A percentile compares a stretch with the other conserved stretches of the same genome.
Evolutionary conservation across 805 yeast genomes (phyloP).

Genomic region (Candida hispaniensis): DNA sequence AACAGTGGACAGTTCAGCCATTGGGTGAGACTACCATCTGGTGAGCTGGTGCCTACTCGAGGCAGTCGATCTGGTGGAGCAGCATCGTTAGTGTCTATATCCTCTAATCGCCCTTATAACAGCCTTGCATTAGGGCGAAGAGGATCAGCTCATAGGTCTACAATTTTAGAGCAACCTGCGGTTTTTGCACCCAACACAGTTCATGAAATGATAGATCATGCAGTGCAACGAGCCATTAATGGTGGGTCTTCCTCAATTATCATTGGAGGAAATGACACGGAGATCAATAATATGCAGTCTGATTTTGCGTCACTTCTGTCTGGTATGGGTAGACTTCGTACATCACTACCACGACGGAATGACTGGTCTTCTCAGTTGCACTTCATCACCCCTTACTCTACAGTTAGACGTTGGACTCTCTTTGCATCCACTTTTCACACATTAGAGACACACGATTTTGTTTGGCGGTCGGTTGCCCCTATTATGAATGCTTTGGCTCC

Average conservation of each 20-base stretch:
- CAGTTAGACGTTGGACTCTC: slow-evolving; percentile 11
- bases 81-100: too few species aligned
- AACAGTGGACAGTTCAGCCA: too few species aligned
- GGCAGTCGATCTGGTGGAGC: too few species aligned
- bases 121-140: too few species aligned
- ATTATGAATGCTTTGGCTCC: slow-evolving; percentile 15
- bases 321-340: slow-evolving; percentile 5
- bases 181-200: too few species aligned
- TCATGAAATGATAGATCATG: slow-evolving; percentile 8
- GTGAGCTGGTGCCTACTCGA: too few species aligned
- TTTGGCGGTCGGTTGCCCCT: slow-evolving; percentile 14
- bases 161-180: too few species aligned
- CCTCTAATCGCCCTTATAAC: too few species aligned
- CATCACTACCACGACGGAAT: slow-evolving; percentile 10
- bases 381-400: slow-evolving; percentile 2
- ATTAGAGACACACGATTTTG: slow-evolving; percentile 7
- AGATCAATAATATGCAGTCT: slow-evolving; percentile 15
- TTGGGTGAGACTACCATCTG: too few species aligned
- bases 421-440: slow-evolving; percentile 13
- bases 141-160: too few species aligned
- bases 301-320: slow-evolving; percentile 13
- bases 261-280: slow-evolving; percentile 2
- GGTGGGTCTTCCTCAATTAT: slow-evolving; percentile 10
- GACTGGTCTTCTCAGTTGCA: slow-evolving; percentile 10
- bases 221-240: slow-evolving; percentile 7